Evolutionary conservation across 495 filamentous ascomycete genomes (phyloP), one percentile per base, ranked within the genome.

Genomic region (Alectoria sarmentosa): DNA sequence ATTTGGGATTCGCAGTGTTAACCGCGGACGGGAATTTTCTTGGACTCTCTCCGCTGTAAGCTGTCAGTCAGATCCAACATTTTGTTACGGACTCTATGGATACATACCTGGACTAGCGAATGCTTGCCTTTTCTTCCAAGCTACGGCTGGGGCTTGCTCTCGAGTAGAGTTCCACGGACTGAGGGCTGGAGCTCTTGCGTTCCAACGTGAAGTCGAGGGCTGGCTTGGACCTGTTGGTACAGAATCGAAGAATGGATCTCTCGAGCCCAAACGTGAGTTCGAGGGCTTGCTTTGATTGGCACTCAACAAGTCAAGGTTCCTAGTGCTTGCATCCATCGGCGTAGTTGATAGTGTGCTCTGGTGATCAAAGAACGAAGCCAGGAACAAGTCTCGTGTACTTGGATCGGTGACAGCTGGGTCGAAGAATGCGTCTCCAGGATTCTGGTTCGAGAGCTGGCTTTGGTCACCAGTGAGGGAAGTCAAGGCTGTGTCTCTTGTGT

Each of bases 201-300:
- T 34, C 52, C 52, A 34, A 55, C 28, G 52, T 0, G 52, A 34
- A 55, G 52, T 55, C 52, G 17, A 34, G 17, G 13, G 6, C 30
- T 55, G 52, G 52, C 52, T 55, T 21, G 52, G 52, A 3, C 52
- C 52, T 30, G 34, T 55, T 2, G 52, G 52, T 4, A 55, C 52
- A 55, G 52, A 32, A 10, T 55, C 30, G 19, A 55, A 55, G 52
- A 55, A 55, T 13, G 52, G 30, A n/a, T 55, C 52, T 34, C 30
- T 55, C 6, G 30, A 21, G 15, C 17, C 30, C 30, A 34, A 21
- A 21, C 13, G 52, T 19, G 52, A 34, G 30, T 4, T 55, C n/a
- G 28, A 17, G 14, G 13, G 23, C 13, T 28, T 30, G 14, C 23
- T 52, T 28, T 52, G 48, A 52, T 14, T 28, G 30, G 48, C 6